Evolutionary conservation across 2,329 filamentous ascomycete genomes (phyloP).

Genomic region (Elsinoe ampelina): DNA sequence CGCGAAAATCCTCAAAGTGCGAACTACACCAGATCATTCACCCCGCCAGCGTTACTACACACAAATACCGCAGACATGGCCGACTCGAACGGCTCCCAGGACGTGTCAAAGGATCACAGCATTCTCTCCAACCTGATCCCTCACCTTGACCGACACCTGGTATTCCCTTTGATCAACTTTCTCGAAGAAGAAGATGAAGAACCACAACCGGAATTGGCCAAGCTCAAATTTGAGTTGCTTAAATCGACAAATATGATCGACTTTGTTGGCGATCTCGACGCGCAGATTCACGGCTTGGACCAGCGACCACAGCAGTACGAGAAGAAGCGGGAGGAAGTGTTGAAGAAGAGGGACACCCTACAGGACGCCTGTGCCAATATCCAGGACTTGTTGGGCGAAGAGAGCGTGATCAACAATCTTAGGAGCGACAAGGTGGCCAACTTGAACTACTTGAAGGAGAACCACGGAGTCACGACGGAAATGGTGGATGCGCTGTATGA

Average conservation of each 20-base stretch:
- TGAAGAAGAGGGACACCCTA: constrained; percentile 71
- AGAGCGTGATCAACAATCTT: constrained; percentile 82
- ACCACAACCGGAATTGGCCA: constrained; percentile 61
- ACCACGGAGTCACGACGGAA: constrained; percentile 85
- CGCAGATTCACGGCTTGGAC: constrained; percentile 73
- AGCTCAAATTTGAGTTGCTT: constrained; percentile 85
- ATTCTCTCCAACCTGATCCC: constrained; percentile 82
- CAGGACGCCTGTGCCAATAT: constrained; percentile 86
- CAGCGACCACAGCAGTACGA: constrained; percentile 75
- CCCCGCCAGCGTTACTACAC: constrained; percentile 15
- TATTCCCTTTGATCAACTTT: constrained; percentile 95
- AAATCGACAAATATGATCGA: constrained; percentile 99
- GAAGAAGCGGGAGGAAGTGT: constrained; percentile 80
- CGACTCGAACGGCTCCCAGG: constrained; percentile 31
- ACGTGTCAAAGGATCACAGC: constrained; percentile 62
- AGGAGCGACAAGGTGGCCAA: constrained; percentile 97
- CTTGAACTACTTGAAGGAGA: constrained; percentile 94
- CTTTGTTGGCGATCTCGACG: constrained; percentile 86
- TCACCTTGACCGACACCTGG: constrained; percentile 88
- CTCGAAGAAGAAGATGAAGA: constrained; percentile 70
- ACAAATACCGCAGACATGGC: constrained; percentile 29
- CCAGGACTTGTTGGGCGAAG: constrained; percentile 72
- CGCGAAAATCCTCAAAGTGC: constrained; percentile 14
- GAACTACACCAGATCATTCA: not conserved
- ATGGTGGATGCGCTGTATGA: constrained; percentile 96